Percentiles rank a stretch among this genome's conserved stretches.
These are phyloP conservation scores for Tricholoma terreum DNA, from an alignment of 768 basidiomycete genomes.

Conservation along the genomic window DNA sequence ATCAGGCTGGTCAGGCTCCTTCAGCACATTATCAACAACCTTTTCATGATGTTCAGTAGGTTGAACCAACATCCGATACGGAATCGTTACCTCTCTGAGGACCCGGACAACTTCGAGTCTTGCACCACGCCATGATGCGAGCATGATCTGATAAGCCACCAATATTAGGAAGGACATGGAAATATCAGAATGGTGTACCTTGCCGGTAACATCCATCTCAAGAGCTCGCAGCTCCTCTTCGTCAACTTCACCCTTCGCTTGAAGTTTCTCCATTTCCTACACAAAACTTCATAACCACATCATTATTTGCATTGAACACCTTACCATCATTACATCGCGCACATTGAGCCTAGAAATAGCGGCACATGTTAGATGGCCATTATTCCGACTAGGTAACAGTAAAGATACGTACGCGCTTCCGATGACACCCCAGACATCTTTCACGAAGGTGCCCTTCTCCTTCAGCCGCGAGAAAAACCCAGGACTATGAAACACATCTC, in stretches of 20 bases:
- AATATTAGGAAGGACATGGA: not conserved
- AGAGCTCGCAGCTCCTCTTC: slow-evolving; percentile 85
- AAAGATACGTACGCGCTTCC: slow-evolving; percentile 77
- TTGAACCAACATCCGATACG: not conserved
- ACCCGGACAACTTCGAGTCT: slow-evolving; percentile 93
- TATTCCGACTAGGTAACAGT: slow-evolving; percentile 3
- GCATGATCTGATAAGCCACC: slow-evolving; percentile 59
- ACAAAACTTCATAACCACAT: not conserved
- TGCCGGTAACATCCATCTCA: slow-evolving; percentile 92
- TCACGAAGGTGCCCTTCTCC: slow-evolving; percentile 89
- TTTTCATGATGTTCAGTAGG: slow-evolving; percentile 29
- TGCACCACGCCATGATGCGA: slow-evolving; percentile 97
- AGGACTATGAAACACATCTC: slow-evolving; percentile 41
- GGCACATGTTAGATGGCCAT: slow-evolving; percentile 4
- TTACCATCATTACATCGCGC: slow-evolving; percentile 66
- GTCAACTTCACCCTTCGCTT: slow-evolving; percentile 82
- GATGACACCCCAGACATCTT: slow-evolving; percentile 96
- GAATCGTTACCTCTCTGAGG: slow-evolving; percentile 53
- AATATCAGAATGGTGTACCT: slow-evolving; percentile 42
- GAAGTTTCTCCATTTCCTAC: slow-evolving; percentile 84
- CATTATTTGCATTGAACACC: slow-evolving; percentile 4
- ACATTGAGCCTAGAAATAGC: slow-evolving; percentile 55
- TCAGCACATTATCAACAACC: slow-evolving; percentile 83
- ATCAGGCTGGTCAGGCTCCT: slow-evolving; percentile 74
- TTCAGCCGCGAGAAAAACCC: slow-evolving; percentile 94